Conservation (phyloP, 768 basidiomycete genomes). For the Calocybe gangraenosa region DNA sequence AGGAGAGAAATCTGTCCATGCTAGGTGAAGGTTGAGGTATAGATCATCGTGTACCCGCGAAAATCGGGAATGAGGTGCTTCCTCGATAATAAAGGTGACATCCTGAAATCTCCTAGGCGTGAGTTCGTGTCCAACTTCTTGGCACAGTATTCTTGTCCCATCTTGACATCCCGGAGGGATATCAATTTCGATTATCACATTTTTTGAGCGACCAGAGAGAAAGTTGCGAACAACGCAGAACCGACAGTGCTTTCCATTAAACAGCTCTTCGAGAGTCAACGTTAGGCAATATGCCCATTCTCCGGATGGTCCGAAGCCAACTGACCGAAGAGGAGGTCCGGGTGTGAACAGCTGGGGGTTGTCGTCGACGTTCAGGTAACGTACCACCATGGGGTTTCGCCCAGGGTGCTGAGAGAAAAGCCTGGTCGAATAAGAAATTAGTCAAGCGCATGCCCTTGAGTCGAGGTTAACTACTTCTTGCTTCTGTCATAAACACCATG, state of each 20-base stretch:
- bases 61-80: conserved; percentile 54
- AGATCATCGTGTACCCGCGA: conserved; percentile 54
- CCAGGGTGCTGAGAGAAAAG: background rate
- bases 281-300: conserved; percentile 69
- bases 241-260: conserved; percentile 47
- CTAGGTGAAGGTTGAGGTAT: conserved; percentile 48
- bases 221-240: conserved; percentile 59
- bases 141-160: conserved; percentile 58
- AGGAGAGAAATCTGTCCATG: conserved; percentile 48
- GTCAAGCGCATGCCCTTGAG: background rate
- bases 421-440: background rate
- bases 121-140: conserved; percentile 64
- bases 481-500: too few species aligned
- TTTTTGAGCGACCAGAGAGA: conserved; percentile 43
- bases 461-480: background rate
- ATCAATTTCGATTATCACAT: conserved; percentile 55
- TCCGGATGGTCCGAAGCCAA: conserved; percentile 39
- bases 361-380: background rate
- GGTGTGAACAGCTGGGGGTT: conserved; percentile 2
- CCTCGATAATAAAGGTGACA: conserved; percentile 62
- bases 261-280: conserved; percentile 60
- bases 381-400: conserved; percentile 4
- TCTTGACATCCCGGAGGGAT: conserved; percentile 59
- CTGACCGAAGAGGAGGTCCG: conserved; percentile 35
- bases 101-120: conserved; percentile 55